Evolutionary conservation across 495 filamentous ascomycete genomes (phyloP).

Genomic region (Penicillium odoratum): DNA sequence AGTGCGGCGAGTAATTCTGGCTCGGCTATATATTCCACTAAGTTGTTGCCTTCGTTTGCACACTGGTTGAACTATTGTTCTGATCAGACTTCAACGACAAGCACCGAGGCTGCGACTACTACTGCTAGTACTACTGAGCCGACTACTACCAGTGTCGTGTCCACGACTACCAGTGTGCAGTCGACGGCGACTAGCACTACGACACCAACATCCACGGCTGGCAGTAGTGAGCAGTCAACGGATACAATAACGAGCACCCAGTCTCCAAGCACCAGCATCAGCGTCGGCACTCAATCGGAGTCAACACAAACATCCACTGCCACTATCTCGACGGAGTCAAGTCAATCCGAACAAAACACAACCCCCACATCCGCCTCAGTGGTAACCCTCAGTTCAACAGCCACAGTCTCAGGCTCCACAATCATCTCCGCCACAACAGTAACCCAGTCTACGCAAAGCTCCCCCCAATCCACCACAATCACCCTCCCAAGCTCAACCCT

Average conservation of each 20-base stretch:
- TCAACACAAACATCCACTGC: not conserved
- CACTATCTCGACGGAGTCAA: not conserved
- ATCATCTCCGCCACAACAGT: no score
- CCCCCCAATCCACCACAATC: not conserved
- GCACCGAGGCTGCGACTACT: not conserved
- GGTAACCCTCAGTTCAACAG: not conserved
- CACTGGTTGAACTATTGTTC: conserved; percentile 23
- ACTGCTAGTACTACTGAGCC: not conserved
- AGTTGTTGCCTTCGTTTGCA: conserved; percentile 19
- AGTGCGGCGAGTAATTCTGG: conserved; percentile 2
- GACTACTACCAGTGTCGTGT: not conserved
- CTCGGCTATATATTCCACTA: conserved; percentile 10
- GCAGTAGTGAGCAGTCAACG: not conserved
- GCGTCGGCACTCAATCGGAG: not conserved
- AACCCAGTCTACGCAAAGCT: no score
- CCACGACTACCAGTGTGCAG: not conserved
- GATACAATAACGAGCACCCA: not conserved
- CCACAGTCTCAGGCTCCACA: not conserved
- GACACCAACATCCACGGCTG: not conserved
- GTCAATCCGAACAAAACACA: not conserved
- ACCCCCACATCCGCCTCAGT: not conserved
- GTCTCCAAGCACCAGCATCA: not conserved
- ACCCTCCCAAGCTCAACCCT: not conserved
- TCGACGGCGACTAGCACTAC: not conserved
- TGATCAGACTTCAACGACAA: conserved; percentile 12